These are phyloP conservation scores for Thoreauomyces humboldtii DNA, from an alignment of 192 early-diverging fungal species.

Conservation along the genomic window DNA sequence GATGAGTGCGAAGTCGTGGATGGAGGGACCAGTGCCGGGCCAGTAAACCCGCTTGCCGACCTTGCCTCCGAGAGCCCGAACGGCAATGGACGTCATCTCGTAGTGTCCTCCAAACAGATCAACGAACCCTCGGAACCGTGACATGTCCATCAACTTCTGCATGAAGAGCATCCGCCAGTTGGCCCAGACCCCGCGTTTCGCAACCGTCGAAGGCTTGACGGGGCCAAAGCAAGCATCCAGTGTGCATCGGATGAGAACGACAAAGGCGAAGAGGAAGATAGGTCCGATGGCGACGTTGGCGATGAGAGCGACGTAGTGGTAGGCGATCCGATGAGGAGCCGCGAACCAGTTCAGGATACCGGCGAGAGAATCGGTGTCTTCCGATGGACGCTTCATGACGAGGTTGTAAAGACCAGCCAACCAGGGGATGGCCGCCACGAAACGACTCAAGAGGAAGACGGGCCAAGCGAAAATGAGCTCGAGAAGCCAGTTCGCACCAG, in stretches of 20 bases:
- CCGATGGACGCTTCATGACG: slow-evolving; percentile 29
- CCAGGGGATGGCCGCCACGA: slow-evolving; percentile 40
- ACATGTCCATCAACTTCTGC: slow-evolving; percentile 22
- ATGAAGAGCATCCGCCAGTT: neutral
- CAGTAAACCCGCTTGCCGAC: slow-evolving; percentile 47
- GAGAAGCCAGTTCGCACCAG: slow-evolving; percentile 14
- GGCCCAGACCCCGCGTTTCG: neutral
- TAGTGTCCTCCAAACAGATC: slow-evolving; percentile 44
- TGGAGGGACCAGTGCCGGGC: slow-evolving; percentile 40
- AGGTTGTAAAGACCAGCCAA: slow-evolving; percentile 31
- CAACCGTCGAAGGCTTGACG: neutral
- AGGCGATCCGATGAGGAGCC: slow-evolving; percentile 35
- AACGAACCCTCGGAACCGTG: slow-evolving; percentile 33
- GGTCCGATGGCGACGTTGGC: slow-evolving; percentile 28
- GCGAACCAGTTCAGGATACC: slow-evolving; percentile 36
- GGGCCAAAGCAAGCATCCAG: slow-evolving; percentile 18
- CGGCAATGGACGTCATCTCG: slow-evolving; percentile 36
- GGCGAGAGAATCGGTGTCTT: slow-evolving; percentile 14
- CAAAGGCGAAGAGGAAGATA: slow-evolving; percentile 25
- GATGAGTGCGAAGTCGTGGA: slow-evolving; percentile 43
- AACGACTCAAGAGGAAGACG: slow-evolving; percentile 19
- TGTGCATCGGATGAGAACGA: slow-evolving; percentile 29
- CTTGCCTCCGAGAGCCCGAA: slow-evolving; percentile 42
- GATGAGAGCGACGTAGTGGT: slow-evolving; percentile 32
- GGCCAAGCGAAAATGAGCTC: slow-evolving; percentile 32